Evolutionary conservation across 768 basidiomycete species (phyloP), one percentile per base, ranked within the genome.

Genomic region (Lyophyllum semitale): DNA sequence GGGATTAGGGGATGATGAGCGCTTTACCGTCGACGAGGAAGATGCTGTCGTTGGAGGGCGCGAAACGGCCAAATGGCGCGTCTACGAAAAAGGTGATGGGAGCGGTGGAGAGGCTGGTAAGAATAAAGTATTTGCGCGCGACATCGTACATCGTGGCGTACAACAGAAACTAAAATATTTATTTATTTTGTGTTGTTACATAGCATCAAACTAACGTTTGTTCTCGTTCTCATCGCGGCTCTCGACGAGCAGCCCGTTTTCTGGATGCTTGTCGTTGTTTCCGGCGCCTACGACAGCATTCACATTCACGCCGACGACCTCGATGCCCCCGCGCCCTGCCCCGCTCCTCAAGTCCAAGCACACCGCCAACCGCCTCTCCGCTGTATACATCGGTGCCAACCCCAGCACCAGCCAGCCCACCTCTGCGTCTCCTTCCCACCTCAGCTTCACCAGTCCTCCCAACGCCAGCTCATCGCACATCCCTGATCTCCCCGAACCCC

Each of bases 401-500:
- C 59, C 66, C 38, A 57, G 57, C 59, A 54, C 62, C 49, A 50
- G 32, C 48, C 38, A n/a, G n/a, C n/a, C 61, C 40, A 57, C 57
- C 33, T 68, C 68, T 7, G 15, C 64, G 61, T 29, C 54, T 18
- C 66, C 66, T 40, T 61, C 61, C 17, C 60, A 64, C 40, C 47
- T 51, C 8, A 61, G 59, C 50, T 59, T 63, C 27, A 65, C 66
- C 38, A 67, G 63, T 15, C 65, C 68, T 13, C 66, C 69, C 11
- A 46, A 30, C 18, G 30, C 25, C 30, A 38, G 33, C 26, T 27
- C 76, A 30, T 72, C 77, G 13, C 66, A 74, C 44, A 74, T 89
- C 18, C 88, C 89, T 3, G 85, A 87, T 62, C 79, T 90, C 41
- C 87, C 88, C 47, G 85, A 85, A 58, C 86, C 85, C 3, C 84